Evolutionary conservation across 1,139 yeast genomes (phyloP).

Genomic region (Pichia sp.): DNA sequence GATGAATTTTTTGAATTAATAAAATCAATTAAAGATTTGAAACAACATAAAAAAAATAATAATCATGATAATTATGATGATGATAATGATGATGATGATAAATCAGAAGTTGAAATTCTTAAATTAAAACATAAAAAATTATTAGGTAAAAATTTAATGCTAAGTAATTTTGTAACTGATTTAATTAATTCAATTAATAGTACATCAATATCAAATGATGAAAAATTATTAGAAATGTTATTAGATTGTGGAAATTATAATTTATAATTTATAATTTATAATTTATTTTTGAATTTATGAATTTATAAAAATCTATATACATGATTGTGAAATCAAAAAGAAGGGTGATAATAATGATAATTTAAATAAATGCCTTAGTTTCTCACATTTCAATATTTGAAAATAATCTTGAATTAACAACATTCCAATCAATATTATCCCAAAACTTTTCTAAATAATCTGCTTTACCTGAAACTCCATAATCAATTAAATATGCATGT

Average conservation of each 20-base stretch:
- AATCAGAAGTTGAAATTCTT: constrained; percentile 7
- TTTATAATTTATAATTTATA: constrained; percentile 5
- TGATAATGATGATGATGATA: not conserved
- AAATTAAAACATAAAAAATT: constrained; percentile 15
- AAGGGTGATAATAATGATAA: no score
- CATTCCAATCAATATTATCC: constrained; percentile 83
- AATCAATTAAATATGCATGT: constrained; percentile 74
- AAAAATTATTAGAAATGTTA: constrained; percentile 27
- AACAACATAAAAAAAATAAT: not conserved
- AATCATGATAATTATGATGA: not conserved
- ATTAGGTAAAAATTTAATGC: constrained; percentile 20
- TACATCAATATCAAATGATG: constrained; percentile 26
- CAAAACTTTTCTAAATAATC: constrained; percentile 72
- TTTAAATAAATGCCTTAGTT: no score
- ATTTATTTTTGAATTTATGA: constrained; percentile 5
- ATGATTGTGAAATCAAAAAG: no score
- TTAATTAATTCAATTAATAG: constrained; percentile 28
- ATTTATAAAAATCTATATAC: not conserved
- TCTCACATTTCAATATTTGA: constrained; percentile 9
- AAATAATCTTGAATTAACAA: constrained; percentile 58
- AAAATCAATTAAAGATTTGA: not conserved
- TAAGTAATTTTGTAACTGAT: constrained; percentile 31
- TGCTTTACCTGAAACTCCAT: constrained; percentile 71
- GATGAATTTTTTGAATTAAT: not conserved
- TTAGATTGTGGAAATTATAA: constrained; percentile 30